Percentiles rank a stretch among this genome's conserved stretches.
Evolutionary conservation across 768 basidiomycete species (phyloP).

Genomic region (Chlorophyllum brunneum): DNA sequence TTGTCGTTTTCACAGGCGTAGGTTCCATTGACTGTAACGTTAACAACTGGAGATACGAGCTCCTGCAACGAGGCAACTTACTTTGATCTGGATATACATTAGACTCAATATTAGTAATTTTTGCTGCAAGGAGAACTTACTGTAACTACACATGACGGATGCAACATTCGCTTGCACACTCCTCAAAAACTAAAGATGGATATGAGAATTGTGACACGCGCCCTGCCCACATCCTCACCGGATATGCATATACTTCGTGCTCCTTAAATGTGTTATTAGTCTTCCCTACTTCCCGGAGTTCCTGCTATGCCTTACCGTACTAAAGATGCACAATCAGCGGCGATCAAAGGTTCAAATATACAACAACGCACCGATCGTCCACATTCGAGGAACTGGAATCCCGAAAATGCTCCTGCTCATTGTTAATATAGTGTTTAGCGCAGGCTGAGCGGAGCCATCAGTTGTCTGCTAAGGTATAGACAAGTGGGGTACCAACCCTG

Average conservation of each 20-base stretch:
- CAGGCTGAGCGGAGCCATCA: conserved; percentile 24
- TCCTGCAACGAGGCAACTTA: conserved; percentile 11
- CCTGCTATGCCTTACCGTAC: conserved; percentile 27
- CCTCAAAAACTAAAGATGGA: conserved; percentile 42
- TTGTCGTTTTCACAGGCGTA: conserved; percentile 65
- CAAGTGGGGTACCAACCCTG: conserved; percentile 26
- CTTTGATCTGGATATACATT: conserved; percentile 27
- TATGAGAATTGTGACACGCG: not conserved
- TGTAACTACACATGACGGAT: conserved; percentile 65
- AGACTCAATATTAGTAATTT: not conserved
- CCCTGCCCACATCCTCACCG: conserved; percentile 27
- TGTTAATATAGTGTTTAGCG: conserved; percentile 45
- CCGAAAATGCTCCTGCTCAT: conserved; percentile 47
- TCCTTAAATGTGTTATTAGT: conserved; percentile 23
- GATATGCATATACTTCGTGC: conserved; percentile 56
- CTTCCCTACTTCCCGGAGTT: not conserved
- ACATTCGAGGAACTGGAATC: conserved; percentile 36
- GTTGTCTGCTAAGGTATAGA: not conserved
- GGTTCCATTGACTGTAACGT: conserved; percentile 44
- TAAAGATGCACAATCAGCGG: conserved; percentile 12
- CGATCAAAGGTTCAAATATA: not conserved
- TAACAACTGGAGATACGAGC: not conserved
- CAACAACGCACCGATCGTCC: conserved; percentile 34
- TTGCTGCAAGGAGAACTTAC: conserved; percentile 23
- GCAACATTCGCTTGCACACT: conserved; percentile 64